Percentiles rank a stretch among this genome's conserved stretches.
Conservation (phyloP, 345 rosid species). For the Eucalyptus sp. region DNA sequence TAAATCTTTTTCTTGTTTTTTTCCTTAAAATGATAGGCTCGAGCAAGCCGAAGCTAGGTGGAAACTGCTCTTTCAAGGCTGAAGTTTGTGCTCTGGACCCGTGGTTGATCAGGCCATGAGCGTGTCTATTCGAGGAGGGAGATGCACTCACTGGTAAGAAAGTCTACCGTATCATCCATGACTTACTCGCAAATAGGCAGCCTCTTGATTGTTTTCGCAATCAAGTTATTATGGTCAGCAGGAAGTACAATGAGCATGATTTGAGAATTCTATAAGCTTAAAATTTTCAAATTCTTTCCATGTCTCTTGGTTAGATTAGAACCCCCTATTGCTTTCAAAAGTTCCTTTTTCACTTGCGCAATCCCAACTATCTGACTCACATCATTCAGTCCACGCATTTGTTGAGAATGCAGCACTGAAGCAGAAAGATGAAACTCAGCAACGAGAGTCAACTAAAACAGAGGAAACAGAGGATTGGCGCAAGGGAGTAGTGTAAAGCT, state of each 20-base stretch:
- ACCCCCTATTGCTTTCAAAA: not conserved
- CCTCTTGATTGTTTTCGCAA: not conserved
- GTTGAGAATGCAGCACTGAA: too few species aligned
- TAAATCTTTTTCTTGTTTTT: not conserved
- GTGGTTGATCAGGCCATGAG: not conserved
- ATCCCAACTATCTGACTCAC: not conserved
- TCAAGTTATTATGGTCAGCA: not conserved
- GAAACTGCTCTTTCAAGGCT: not conserved
- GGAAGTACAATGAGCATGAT: not conserved
- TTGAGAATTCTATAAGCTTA: not conserved
- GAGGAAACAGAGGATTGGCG: too few species aligned
- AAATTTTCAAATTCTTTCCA: not conserved
- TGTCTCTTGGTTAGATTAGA: not conserved
- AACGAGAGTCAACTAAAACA: too few species aligned
- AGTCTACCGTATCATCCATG: not conserved
- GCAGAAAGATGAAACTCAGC: too few species aligned
- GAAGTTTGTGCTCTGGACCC: not conserved
- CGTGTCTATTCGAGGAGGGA: not conserved
- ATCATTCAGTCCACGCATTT: not conserved
- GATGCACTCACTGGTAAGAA: not conserved
- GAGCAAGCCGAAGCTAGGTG: not conserved
- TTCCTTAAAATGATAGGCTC: not conserved
- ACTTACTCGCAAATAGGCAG: not conserved
- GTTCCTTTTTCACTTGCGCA: not conserved
- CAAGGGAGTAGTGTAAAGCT: too few species aligned